phyloP scores from a whole-genome alignment of 352 stramenopile genomes.

The Globisporangium abappressorium region DNA sequence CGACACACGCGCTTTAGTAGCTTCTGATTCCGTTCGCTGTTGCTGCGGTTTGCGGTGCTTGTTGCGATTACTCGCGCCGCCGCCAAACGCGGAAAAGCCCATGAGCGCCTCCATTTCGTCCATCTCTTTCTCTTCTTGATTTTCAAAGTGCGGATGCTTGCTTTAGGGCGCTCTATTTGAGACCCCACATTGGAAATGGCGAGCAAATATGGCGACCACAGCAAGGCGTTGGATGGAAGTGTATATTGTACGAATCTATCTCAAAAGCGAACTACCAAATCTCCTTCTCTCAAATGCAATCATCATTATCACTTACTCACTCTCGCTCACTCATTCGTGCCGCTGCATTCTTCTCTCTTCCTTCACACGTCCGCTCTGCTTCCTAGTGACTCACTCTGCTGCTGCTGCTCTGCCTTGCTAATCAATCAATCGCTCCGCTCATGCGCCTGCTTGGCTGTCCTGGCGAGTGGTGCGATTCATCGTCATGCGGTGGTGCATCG shows the following conservation, averaged over 20 bases:
- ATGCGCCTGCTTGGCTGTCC: constrained; percentile 15
- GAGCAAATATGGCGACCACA: background rate
- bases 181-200: background rate
- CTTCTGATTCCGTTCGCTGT: background rate
- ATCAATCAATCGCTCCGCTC: constrained; percentile 19
- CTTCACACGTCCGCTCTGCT: background rate
- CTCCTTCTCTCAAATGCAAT: constrained; percentile 14
- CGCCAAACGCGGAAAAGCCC: constrained; percentile 68
- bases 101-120: constrained; percentile 38
- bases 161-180: constrained; percentile 6
- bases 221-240: background rate
- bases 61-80: constrained; percentile 4
- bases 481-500: constrained; percentile 45
- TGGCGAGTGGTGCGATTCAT: constrained; percentile 17
- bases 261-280: constrained; percentile 4
- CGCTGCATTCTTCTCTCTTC: background rate
- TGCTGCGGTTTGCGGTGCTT: background rate
- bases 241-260: constrained; percentile 22
- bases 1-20: background rate
- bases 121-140: constrained; percentile 18
- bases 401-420: background rate
- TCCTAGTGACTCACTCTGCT: background rate
- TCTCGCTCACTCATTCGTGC: constrained; percentile 1
- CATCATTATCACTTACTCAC: constrained; percentile 4
- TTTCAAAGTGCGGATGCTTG: background rate